Conservation (phyloP, 2,329 filamentous ascomycete species). For the Cadophora gregata region DNA sequence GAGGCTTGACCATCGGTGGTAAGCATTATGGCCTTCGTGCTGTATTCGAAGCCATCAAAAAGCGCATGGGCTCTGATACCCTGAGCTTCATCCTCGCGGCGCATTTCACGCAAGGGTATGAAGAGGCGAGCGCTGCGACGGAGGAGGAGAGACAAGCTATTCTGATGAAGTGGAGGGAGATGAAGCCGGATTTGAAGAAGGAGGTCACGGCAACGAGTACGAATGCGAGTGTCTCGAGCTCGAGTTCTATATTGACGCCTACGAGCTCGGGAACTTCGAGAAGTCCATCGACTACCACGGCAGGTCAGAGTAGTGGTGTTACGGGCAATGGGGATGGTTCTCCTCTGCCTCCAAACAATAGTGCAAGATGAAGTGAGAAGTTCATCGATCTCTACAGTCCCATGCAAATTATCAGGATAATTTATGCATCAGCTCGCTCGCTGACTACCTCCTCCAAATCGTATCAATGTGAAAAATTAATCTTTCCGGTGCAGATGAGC, state of each 20-base stretch:
- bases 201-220: conserved; percentile 22
- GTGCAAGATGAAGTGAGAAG: not conserved
- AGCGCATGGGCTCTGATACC: conserved; percentile 35
- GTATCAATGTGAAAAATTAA: too few species aligned
- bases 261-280: conserved; percentile 23
- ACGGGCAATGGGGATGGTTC: not conserved
- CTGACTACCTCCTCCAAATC: too few species aligned
- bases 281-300: not conserved
- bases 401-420: too few species aligned
- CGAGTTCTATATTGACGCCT: not conserved
- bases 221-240: conserved; percentile 10
- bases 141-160: conserved; percentile 39
- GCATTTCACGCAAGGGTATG: conserved; percentile 39
- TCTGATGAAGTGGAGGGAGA: conserved; percentile 36
- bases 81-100: conserved; percentile 42
- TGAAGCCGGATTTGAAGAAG: conserved; percentile 31
- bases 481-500: too few species aligned
- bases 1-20: conserved; percentile 28
- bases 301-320: not conserved
- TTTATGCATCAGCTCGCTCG: too few species aligned
- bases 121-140: conserved; percentile 35
- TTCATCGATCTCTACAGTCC: not conserved
- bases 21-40: conserved; percentile 36
- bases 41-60: conserved; percentile 37
- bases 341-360: not conserved